Conservation (phyloP, 352 stramenopile species). For the Hyaloperonospora arabidopsidis region DNA sequence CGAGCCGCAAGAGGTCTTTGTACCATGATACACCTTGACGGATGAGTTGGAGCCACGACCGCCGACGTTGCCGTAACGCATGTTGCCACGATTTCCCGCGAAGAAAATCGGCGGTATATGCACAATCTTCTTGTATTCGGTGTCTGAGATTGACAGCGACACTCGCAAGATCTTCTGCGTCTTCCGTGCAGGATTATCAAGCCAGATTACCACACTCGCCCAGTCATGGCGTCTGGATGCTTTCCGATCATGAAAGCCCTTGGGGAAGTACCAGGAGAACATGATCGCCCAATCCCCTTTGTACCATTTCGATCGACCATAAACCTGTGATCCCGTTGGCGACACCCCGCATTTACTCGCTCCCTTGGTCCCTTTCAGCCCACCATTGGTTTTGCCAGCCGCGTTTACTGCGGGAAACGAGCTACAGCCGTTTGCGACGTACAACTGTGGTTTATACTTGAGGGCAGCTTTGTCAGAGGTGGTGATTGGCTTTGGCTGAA, state of each 20-base stretch:
- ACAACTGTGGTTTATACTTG: conserved; percentile 3
- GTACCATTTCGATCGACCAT: conserved; percentile 7
- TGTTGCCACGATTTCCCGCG: not conserved
- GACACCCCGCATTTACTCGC: not conserved
- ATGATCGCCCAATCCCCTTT: conserved; percentile 4
- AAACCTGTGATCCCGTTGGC: conserved; percentile 10
- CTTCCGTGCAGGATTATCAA: conserved; percentile 1
- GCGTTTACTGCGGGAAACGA: conserved; percentile 1
- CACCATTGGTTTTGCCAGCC: not conserved
- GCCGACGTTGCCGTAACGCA: not conserved
- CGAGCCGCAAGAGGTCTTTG: not conserved
- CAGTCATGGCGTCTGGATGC: conserved; percentile 1
- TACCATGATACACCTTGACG: not conserved
- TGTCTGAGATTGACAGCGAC: not conserved
- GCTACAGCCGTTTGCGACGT: not conserved
- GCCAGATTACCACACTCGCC: conserved; percentile 3
- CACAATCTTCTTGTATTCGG: not conserved
- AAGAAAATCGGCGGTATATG: not conserved
- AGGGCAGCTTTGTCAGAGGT: conserved; percentile 2
- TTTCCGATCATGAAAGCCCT: not conserved
- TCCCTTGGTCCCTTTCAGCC: not conserved
- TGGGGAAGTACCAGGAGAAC: conserved; percentile 13
- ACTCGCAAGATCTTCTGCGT: not conserved
- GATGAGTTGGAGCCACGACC: not conserved
- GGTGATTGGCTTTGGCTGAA: not conserved